Conservation (phyloP, 306 rosid species). For the Hippophae gyantsensis region DNA sequence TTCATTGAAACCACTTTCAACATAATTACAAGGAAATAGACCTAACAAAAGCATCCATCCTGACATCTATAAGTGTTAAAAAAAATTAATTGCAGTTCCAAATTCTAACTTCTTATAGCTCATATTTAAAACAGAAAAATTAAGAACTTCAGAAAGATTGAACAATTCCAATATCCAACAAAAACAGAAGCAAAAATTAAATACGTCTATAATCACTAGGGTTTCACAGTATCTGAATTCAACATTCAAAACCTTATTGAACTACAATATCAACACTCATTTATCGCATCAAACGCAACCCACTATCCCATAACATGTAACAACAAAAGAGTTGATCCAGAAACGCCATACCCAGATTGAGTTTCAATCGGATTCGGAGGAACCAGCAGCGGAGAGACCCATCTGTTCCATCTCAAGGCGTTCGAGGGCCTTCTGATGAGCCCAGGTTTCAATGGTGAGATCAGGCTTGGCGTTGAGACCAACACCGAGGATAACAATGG, state of each 20-base stretch:
- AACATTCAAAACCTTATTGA: constrained; percentile 21
- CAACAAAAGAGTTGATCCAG: constrained; percentile 19
- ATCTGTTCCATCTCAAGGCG: constrained; percentile 68
- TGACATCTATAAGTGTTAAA: no score
- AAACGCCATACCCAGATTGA: constrained; percentile 13
- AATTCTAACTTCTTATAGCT: neutral
- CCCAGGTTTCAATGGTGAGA: constrained; percentile 97
- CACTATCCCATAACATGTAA: constrained; percentile 8
- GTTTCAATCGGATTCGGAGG: constrained; percentile 38
- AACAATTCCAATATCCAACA: constrained; percentile 3
- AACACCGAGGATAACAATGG: constrained; percentile 95
- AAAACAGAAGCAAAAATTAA: neutral
- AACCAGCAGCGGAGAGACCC: constrained; percentile 25
- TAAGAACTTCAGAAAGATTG: neutral
- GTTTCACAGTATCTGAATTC: constrained; percentile 13
- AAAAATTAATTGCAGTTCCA: no score
- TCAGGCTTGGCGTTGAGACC: constrained; percentile 99
- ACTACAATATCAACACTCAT: constrained; percentile 25
- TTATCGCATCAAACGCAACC: constrained; percentile 6
- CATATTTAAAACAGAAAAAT: neutral
- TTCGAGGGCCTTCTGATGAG: constrained; percentile 91
- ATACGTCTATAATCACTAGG: constrained; percentile 6
- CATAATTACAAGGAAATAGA: no score
- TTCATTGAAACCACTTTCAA: no score
- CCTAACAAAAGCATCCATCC: no score